These are phyloP conservation scores for Flagelloscypha sp. DNA, from an alignment of 768 basidiomycete genomes.

Conservation along the genomic window DNA sequence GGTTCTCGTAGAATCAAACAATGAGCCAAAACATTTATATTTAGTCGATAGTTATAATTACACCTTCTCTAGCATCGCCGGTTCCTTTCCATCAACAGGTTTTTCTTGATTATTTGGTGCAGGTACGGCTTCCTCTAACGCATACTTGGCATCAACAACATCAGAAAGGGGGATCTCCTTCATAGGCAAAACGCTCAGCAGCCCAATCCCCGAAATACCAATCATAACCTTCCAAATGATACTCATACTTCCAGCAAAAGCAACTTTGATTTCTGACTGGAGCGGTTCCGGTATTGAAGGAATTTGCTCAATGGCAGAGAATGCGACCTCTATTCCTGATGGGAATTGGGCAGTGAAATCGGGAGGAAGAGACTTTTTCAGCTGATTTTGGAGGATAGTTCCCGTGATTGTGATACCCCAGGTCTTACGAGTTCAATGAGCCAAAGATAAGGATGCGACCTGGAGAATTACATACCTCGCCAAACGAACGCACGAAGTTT, in stretches of 20 bases:
- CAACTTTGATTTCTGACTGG: constrained; percentile 25
- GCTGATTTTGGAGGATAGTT: constrained; percentile 43
- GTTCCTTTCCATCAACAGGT: too few species aligned
- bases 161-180: constrained; percentile 23
- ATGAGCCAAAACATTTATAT: too few species aligned
- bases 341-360: constrained; percentile 27
- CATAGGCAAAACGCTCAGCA: constrained; percentile 27
- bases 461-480: constrained; percentile 18
- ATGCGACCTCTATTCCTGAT: constrained; percentile 31
- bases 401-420: constrained; percentile 47
- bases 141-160: constrained; percentile 23
- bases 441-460: background rate
- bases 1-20: too few species aligned
- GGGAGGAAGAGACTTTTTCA: constrained; percentile 31
- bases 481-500: constrained; percentile 28
- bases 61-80: too few species aligned
- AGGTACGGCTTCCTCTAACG: constrained; percentile 19
- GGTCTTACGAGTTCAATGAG: constrained; percentile 20
- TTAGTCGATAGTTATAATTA: too few species aligned
- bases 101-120: too few species aligned
- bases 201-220: constrained; percentile 29
- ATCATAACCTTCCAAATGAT: constrained; percentile 36
- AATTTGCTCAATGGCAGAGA: constrained; percentile 39
- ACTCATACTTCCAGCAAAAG: constrained; percentile 31
- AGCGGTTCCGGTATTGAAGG: constrained; percentile 24